Evolutionary conservation across 2,329 filamentous ascomycete genomes (phyloP), one percentile per base, ranked within the genome.

Genomic region (Colletotrichum noveboracense): DNA sequence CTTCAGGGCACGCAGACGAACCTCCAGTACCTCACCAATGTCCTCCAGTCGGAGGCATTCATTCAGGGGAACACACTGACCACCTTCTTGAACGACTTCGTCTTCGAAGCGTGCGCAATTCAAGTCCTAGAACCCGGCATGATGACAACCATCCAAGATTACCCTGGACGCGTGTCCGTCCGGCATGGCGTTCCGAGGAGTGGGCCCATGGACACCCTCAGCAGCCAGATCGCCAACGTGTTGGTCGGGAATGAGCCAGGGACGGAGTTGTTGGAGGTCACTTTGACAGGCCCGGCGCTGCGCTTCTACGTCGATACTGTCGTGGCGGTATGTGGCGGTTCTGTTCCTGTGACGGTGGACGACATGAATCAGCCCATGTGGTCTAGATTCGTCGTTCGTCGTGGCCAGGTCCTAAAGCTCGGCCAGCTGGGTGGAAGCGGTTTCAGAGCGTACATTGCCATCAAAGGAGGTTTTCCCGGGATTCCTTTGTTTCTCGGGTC

Each of bases 181-280:
- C 91, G 91, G 2, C 88, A 88, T 78, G 92, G 91, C 8, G 89
- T 93, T 65, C 89, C 89, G 6, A 89, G 91, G 36, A 87, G 88
- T 6, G 91, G 92, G 0, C 90, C 92, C 0, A 93, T 93, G 91
- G 91, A 93, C 78, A 85, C 87, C 1, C 79, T 93, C n/a, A 87
- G 89, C 2, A 89, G 90, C 61, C 87, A 88, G 28, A 85, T 92
- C 32, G 91, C 90, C 3, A 94, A 93, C 77, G 83, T 89, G 24
- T 84, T 93, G 2, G 91, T 90, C 0, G 91, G 91, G 1, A 93
- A 93, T 69, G 78, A 85, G 0, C 79, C 84, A 1, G 86, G 85
- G 0, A 86, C 82, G 5, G 92, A 92, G 80, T 87, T 86, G 0
- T 81, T 94, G 1, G 92, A 94, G 78, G 43, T 62, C 16, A 56